phyloP scores from a whole-genome alignment of 106 monocot genomes.

The Iris macrosiphon region DNA sequence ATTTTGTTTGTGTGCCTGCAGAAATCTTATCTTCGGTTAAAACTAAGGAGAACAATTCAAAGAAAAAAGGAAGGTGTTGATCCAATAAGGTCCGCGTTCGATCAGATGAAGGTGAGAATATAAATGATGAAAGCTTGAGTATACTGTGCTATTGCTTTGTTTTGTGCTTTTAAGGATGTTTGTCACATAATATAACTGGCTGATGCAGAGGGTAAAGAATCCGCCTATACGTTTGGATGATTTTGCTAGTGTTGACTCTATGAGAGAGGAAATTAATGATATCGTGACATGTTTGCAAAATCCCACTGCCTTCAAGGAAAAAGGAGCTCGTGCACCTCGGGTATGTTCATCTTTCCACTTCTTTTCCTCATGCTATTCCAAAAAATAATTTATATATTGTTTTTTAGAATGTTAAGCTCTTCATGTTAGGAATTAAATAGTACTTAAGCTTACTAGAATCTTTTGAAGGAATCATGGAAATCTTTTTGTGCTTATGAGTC shows the following conservation, averaged over 20 bases:
- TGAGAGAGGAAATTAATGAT: slow-evolving; percentile 89
- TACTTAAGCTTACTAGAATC: too few species aligned
- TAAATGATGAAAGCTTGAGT: background rate
- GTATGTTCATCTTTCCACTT: slow-evolving; percentile 23
- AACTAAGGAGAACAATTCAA: slow-evolving; percentile 32
- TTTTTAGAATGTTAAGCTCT: too few species aligned
- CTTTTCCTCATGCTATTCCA: too few species aligned
- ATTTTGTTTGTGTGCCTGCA: slow-evolving; percentile 14
- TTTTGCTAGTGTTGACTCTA: slow-evolving; percentile 82
- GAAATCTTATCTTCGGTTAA: slow-evolving; percentile 53
- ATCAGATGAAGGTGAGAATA: slow-evolving; percentile 77
- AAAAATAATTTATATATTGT: too few species aligned
- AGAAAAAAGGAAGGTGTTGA: slow-evolving; percentile 67
- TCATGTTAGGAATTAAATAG: too few species aligned
- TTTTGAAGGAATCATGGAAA: too few species aligned
- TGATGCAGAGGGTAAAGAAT: slow-evolving; percentile 76
- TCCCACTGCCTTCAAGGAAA: slow-evolving; percentile 75
- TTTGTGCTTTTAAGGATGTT: background rate
- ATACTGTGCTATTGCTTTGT: background rate
- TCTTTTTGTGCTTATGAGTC: too few species aligned
- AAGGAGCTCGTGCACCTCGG: slow-evolving; percentile 80
- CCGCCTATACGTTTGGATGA: slow-evolving; percentile 71
- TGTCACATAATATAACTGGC: background rate
- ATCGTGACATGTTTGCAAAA: slow-evolving; percentile 80
- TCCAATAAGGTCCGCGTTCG: slow-evolving; percentile 84